Evolutionary conservation across 169 alveolate genomes (phyloP).

Genomic region (Plasmodium billcollinsi): DNA sequence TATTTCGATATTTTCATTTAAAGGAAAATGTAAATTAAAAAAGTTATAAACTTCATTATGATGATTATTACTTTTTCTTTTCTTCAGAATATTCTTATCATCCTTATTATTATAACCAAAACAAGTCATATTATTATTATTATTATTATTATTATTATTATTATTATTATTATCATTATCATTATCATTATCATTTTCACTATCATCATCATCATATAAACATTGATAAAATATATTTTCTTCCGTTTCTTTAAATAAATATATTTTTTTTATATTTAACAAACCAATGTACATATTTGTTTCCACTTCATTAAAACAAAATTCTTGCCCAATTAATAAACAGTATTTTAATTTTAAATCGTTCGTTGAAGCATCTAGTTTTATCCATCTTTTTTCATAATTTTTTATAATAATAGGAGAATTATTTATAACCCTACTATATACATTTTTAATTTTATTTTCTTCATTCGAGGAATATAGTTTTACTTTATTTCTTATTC

Average conservation of each 20-base stretch:
- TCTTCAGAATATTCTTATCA: neutral
- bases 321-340: slow-evolving; percentile 68
- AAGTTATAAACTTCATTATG: slow-evolving; percentile 33
- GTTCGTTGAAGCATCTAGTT: slow-evolving; percentile 19
- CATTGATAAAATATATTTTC: slow-evolving; percentile 39
- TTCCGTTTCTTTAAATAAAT: slow-evolving; percentile 56
- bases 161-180: neutral
- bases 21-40: slow-evolving; percentile 57
- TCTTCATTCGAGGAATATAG: too few species aligned
- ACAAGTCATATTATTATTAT: neutral
- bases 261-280: slow-evolving; percentile 43
- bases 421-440: too few species aligned
- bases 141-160: neutral
- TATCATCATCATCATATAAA: slow-evolving; percentile 4
- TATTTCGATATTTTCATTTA: slow-evolving; percentile 71
- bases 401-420: slow-evolving; percentile 31
- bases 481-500: too few species aligned
- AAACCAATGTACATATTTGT: slow-evolving; percentile 29
- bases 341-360: slow-evolving; percentile 68
- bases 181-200: neutral
- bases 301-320: slow-evolving; percentile 50
- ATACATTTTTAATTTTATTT: too few species aligned
- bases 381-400: slow-evolving; percentile 33
- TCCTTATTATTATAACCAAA: neutral
- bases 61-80: neutral